Evolutionary conservation across 2,329 filamentous ascomycete genomes (phyloP).

Genomic region (Apiospora saccharicola): DNA sequence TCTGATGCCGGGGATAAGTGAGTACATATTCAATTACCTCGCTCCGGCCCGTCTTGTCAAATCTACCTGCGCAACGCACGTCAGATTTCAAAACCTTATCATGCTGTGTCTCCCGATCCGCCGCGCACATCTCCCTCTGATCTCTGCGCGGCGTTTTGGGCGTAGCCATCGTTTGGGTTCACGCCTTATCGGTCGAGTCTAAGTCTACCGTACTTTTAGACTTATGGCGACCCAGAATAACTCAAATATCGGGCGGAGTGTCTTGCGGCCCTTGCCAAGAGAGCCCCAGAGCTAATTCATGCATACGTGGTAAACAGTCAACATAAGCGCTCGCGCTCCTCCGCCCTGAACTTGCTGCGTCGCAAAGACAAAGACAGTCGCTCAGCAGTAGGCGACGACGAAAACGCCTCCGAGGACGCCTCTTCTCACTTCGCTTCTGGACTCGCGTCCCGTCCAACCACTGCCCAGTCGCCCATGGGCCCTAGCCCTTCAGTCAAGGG

Average conservation of each 20-base stretch:
- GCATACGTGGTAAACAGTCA: constrained; percentile 36
- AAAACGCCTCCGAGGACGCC: constrained; percentile 56
- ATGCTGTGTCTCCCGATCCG: neutral
- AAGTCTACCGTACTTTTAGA: constrained; percentile 15
- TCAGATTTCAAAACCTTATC: constrained; percentile 2
- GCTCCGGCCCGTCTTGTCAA: constrained; percentile 10
- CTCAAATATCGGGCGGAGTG: constrained; percentile 19
- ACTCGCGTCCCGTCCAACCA: constrained; percentile 44
- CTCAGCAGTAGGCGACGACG: constrained; percentile 54
- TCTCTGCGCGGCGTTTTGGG: neutral
- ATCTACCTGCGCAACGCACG: neutral
- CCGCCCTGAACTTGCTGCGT: constrained; percentile 59
- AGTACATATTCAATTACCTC: constrained; percentile 22
- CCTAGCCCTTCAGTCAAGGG: constrained; percentile 48
- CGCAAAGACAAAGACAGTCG: constrained; percentile 52
- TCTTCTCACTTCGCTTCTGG: constrained; percentile 47
- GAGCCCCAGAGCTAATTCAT: constrained; percentile 26
- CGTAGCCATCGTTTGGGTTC: neutral
- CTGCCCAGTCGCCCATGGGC: constrained; percentile 46
- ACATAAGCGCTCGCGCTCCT: constrained; percentile 64
- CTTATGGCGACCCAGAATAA: constrained; percentile 16
- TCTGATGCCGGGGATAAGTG: constrained; percentile 29
- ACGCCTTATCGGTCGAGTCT: neutral
- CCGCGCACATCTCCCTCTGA: neutral
- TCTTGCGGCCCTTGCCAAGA: constrained; percentile 18